Conservation (phyloP, 495 filamentous ascomycete genomes). For the Hypomontagnella monticulosa region DNA sequence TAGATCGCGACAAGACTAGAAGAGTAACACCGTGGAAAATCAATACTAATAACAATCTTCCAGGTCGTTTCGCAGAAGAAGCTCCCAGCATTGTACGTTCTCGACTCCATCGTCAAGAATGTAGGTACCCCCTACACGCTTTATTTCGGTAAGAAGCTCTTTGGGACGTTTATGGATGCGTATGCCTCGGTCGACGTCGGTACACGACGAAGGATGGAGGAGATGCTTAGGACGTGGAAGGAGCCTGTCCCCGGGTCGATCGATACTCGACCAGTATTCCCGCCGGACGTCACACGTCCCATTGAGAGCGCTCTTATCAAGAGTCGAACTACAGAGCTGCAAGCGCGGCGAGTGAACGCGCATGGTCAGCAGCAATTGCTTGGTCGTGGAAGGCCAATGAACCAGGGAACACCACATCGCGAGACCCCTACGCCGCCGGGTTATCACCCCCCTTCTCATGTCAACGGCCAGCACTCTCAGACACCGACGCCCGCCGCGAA, state of each 20-base stretch:
- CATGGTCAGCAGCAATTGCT: conserved; percentile 71
- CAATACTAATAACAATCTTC: conserved; percentile 38
- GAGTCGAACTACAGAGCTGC: conserved; percentile 77
- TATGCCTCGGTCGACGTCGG: conserved; percentile 84
- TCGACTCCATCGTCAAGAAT: conserved; percentile 98
- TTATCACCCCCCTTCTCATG: conserved; percentile 45
- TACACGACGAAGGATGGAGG: conserved; percentile 89
- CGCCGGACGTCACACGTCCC: conserved; percentile 79
- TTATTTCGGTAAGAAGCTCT: conserved; percentile 91
- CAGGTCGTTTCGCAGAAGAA: conserved; percentile 88
- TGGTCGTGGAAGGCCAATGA: conserved; percentile 62
- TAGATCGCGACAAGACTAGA: neutral
- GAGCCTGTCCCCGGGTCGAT: conserved; percentile 92
- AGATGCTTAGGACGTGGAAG: conserved; percentile 98
- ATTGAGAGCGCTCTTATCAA: conserved; percentile 96
- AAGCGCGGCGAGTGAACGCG: conserved; percentile 73
- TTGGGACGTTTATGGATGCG: conserved; percentile 93
- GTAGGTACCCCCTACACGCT: conserved; percentile 96
- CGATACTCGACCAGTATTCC: conserved; percentile 88
- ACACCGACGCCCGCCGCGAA: conserved; percentile 30
- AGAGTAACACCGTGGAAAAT: neutral
- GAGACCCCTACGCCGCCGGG: conserved; percentile 77
- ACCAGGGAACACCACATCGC: conserved; percentile 64
- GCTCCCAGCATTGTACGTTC: conserved; percentile 93
- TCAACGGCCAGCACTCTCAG: conserved; percentile 34